Conservation (phyloP, 345 rosid genomes). For the Populus simonii region DNA sequence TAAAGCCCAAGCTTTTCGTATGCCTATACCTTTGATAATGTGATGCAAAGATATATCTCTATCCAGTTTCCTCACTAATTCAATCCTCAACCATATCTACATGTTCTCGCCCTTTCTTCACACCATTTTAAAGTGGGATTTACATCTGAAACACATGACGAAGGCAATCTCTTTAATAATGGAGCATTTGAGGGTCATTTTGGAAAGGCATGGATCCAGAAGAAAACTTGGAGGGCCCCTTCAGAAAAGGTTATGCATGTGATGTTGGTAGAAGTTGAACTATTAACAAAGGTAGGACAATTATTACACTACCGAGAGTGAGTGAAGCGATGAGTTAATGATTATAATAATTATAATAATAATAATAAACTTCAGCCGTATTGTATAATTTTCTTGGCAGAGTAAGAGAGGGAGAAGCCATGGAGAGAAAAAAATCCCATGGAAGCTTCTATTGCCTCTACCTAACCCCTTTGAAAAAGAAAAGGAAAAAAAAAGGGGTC, state of each 20-base stretch:
- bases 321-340: constrained; percentile 3
- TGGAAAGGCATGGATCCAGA: background rate
- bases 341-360: background rate
- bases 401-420: background rate
- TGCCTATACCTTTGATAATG: no score
- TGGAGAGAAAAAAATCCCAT: constrained; percentile 8
- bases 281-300: constrained; percentile 16
- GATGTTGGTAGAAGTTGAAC: constrained; percentile 40
- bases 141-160: background rate
- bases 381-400: background rate
- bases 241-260: constrained; percentile 27
- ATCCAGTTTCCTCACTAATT: no score
- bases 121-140: no score
- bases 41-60: no score
- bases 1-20: no score
- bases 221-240: constrained; percentile 3
- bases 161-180: background rate
- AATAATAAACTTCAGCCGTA: background rate
- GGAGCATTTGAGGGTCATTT: background rate
- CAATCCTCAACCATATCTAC: no score
- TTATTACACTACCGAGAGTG: constrained; percentile 20
- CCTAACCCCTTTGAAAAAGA: constrained; percentile 48
- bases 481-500: background rate
- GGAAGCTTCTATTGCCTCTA: constrained; percentile 50
- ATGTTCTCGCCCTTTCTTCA: no score